phyloP scores from a whole-genome alignment of 179 eudicot species.

The Nepenthes alata region DNA sequence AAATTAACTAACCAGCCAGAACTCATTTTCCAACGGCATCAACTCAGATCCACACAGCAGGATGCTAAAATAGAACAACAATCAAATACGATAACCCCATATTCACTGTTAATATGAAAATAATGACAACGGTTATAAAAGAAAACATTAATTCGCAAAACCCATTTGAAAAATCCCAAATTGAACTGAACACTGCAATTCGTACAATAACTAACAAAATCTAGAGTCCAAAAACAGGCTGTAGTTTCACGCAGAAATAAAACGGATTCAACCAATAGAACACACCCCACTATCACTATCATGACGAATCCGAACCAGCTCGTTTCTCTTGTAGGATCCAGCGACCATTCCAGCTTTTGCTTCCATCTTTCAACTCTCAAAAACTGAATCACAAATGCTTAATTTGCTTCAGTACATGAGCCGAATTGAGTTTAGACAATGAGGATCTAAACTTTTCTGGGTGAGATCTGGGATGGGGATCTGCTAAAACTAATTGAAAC shows the following conservation, averaged over 20 bases:
- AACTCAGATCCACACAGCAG: conserved; percentile 3
- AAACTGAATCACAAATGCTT: not conserved
- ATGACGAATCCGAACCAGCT: conserved; percentile 84
- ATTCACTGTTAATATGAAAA: not conserved
- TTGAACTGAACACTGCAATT: not conserved
- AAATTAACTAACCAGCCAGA: not conserved
- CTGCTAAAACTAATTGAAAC: conserved; percentile 14
- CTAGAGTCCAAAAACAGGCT: conserved; percentile 3
- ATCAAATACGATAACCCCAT: not conserved
- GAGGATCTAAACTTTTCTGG: not conserved
- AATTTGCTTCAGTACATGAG: not conserved
- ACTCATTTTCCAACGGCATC: not conserved
- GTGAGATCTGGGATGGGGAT: conserved; percentile 22
- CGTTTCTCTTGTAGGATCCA: conserved; percentile 86
- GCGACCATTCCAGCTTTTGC: conserved; percentile 88
- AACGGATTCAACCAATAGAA: conserved; percentile 2
- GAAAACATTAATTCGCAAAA: not conserved
- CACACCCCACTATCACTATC: conserved; percentile 74
- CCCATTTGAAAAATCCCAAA: not conserved
- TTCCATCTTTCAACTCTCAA: conserved; percentile 36
- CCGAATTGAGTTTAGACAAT: not conserved
- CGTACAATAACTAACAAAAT: not conserved
- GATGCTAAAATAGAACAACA: not conserved
- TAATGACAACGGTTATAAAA: not conserved
- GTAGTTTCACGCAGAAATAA: not conserved